Evolutionary conservation across 805 yeast species (phyloP).

Genomic region (Wickerhamiella sergipiensis): DNA sequence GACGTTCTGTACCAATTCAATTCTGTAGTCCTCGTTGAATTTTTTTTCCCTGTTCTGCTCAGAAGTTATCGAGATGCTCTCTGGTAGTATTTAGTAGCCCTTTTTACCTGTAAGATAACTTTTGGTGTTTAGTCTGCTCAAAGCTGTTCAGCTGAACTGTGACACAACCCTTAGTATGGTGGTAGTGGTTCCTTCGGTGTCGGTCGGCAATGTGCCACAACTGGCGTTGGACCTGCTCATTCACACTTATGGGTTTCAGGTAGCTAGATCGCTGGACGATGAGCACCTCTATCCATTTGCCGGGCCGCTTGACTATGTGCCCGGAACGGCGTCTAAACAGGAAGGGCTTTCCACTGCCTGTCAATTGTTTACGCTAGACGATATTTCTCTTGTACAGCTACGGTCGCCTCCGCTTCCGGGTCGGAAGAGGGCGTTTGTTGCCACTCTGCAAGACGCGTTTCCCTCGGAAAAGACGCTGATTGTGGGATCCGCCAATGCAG

Average conservation of each 20-base stretch:
- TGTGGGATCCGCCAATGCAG: constrained; percentile 63
- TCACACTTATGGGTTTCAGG: constrained; percentile 41
- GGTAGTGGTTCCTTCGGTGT: constrained; percentile 57
- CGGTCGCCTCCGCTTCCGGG: constrained; percentile 75
- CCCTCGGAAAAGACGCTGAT: constrained; percentile 34
- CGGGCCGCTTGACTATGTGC: constrained; percentile 53
- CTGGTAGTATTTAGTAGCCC: too few relatives aligned
- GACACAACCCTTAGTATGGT: constrained; percentile 7
- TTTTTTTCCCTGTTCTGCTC: too few relatives aligned
- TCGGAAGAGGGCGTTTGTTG: constrained; percentile 35
- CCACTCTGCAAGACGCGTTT: constrained; percentile 29
- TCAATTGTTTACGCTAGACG: constrained; percentile 33
- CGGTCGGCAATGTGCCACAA: constrained; percentile 87
- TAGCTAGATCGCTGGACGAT: constrained; percentile 45
- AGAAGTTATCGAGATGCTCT: too few relatives aligned
- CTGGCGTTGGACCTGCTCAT: constrained; percentile 59
- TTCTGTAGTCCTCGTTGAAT: too few relatives aligned
- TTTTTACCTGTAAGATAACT: too few relatives aligned
- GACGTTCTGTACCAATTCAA: too few relatives aligned
- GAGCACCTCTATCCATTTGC: constrained; percentile 63
- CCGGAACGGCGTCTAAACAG: constrained; percentile 9
- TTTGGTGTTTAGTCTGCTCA: too few relatives aligned
- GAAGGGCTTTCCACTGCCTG: constrained; percentile 42
- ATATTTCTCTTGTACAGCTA: constrained; percentile 45
- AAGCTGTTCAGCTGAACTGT: too few relatives aligned